A percentile compares a stretch with the other conserved stretches of the same genome.
Conservation (phyloP, 2,329 filamentous ascomycete species). For the Trichoderma sp. region DNA sequence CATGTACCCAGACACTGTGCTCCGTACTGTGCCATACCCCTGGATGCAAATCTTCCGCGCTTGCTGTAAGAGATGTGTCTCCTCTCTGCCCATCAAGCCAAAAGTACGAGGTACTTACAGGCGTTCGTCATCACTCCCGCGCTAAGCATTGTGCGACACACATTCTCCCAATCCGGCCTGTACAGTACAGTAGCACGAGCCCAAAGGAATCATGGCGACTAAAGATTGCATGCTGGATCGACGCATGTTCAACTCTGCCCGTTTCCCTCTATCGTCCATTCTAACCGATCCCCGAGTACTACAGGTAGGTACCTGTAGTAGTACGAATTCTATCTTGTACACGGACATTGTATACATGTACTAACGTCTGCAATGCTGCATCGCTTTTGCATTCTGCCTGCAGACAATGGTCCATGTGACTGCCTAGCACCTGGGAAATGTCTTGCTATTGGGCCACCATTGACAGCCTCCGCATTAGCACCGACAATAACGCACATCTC, state of each 20-base stretch:
- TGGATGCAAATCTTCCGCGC: background rate
- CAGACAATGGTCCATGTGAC: constrained; percentile 5
- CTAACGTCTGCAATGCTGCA: constrained; percentile 2
- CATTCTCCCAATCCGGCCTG: background rate
- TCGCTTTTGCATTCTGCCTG: background rate
- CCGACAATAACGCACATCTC: background rate
- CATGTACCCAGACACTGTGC: background rate
- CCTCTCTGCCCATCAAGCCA: background rate
- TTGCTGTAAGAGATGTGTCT: background rate
- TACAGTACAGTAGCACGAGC: background rate
- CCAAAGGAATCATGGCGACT: background rate
- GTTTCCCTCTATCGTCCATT: background rate
- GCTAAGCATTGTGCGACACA: constrained; percentile 2
- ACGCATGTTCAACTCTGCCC: background rate
- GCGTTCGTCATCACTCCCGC: background rate
- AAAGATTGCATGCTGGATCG: constrained; percentile 3
- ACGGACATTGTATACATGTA: background rate
- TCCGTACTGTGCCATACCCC: background rate
- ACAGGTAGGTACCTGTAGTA: too few relatives aligned
- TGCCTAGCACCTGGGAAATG: background rate
- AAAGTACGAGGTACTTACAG: background rate
- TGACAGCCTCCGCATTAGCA: background rate
- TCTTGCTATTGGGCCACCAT: background rate
- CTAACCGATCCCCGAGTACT: background rate
- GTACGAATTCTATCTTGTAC: background rate